phyloP scores from a whole-genome alignment of 1,139 yeast genomes.

The Yamadazyma sp. region DNA sequence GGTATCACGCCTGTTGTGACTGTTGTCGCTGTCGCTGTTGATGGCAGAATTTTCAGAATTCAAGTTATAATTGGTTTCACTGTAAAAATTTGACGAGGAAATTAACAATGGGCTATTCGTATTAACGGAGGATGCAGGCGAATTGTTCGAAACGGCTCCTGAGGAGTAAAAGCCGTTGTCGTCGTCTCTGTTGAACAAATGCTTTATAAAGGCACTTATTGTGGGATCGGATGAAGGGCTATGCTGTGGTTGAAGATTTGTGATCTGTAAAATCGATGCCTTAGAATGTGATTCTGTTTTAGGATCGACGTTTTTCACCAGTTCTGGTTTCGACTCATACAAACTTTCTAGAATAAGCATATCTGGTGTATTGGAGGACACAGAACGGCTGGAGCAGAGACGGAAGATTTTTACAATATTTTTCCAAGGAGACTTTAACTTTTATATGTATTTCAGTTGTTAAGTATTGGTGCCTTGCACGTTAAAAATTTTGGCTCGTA shows the following conservation, averaged over 20 bases:
- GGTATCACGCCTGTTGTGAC: background rate
- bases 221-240: background rate
- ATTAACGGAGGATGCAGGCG: background rate
- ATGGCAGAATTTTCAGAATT: background rate
- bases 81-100: constrained; percentile 5
- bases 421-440: background rate
- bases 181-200: background rate
- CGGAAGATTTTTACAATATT: background rate
- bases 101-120: constrained; percentile 1
- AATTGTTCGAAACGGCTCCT: background rate
- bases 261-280: background rate
- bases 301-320: no score
- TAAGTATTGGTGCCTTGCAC: background rate
- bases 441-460: background rate
- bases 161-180: background rate
- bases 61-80: background rate
- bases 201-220: background rate
- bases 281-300: background rate
- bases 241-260: background rate
- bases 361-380: no score
- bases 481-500: no score
- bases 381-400: no score
- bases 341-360: no score
- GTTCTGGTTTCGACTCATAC: no score
- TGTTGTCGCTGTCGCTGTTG: background rate